phyloP scores from a whole-genome alignment of 495 filamentous ascomycete genomes.

The Xylaria venustula region DNA sequence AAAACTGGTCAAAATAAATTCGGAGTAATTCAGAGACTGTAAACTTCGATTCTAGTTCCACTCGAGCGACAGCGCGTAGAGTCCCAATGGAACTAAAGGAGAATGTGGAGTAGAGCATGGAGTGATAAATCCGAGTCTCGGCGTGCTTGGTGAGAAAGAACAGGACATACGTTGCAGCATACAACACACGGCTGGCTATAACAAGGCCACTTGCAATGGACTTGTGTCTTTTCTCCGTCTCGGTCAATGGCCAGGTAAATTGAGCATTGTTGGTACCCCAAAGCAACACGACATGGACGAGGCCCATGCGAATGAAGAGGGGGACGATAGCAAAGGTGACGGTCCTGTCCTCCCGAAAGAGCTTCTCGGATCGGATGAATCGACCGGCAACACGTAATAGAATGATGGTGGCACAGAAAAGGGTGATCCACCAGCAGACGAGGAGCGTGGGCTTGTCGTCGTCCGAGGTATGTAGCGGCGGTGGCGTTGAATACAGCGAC shows the following conservation, averaged over 20 bases:
- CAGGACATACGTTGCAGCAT: constrained; percentile 63
- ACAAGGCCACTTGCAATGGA: constrained; percentile 64
- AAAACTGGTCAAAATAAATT: background rate
- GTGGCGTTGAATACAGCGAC: constrained; percentile 58
- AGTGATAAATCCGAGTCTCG: no score
- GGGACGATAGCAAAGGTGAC: constrained; percentile 81
- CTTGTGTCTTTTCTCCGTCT: constrained; percentile 48
- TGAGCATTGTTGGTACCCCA: constrained; percentile 86
- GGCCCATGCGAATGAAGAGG: constrained; percentile 75
- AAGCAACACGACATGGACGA: constrained; percentile 79
- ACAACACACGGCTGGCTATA: constrained; percentile 63
- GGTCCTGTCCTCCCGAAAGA: constrained; percentile 85
- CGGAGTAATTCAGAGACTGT: background rate
- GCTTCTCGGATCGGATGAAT: constrained; percentile 73
- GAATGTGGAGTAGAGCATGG: background rate
- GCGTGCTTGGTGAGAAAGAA: background rate
- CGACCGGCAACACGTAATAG: constrained; percentile 72
- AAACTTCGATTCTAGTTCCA: background rate
- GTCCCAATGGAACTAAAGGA: background rate
- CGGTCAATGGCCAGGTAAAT: constrained; percentile 40
- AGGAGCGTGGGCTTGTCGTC: constrained; percentile 76
- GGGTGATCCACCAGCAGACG: constrained; percentile 92
- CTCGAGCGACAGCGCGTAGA: background rate
- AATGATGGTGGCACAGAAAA: constrained; percentile 79
- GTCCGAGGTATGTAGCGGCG: constrained; percentile 52